Conservation (phyloP, 148 eudicot genomes). For the Rhododendron simsii region DNA sequence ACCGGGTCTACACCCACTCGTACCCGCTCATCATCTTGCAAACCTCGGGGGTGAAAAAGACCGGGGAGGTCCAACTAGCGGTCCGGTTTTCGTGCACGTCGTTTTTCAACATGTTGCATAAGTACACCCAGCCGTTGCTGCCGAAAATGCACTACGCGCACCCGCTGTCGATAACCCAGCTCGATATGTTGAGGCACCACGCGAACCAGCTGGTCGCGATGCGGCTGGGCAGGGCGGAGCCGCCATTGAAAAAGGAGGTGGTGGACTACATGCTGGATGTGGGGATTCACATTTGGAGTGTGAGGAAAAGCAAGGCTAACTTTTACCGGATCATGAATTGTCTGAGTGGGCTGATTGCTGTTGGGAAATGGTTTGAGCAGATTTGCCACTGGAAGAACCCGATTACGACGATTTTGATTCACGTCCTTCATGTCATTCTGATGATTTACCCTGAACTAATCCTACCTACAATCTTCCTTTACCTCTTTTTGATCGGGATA, state of each 20-base stretch:
- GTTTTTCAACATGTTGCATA: conserved; percentile 56
- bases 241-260: conserved; percentile 62
- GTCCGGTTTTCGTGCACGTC: conserved; percentile 72
- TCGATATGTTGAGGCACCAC: conserved; percentile 58
- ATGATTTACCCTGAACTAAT: conserved; percentile 52
- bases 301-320: conserved; percentile 69
- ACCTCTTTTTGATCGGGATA: conserved; percentile 44
- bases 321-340: conserved; percentile 54
- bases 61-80: conserved; percentile 73
- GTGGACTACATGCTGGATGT: conserved; percentile 71
- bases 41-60: conserved; percentile 67
- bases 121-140: conserved; percentile 59
- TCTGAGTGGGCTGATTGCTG: conserved; percentile 39
- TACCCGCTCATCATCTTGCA: conserved; percentile 66
- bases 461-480: conserved; percentile 49
- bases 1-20: conserved; percentile 69
- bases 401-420: conserved; percentile 44
- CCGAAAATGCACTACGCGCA: conserved; percentile 83
- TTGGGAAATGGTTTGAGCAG: conserved; percentile 61
- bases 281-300: conserved; percentile 63
- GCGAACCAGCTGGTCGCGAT: conserved; percentile 54
- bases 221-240: conserved; percentile 66
- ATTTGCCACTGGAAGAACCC: conserved; percentile 61
- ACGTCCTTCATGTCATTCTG: conserved; percentile 43
- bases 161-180: conserved; percentile 57